Evolutionary conservation across 805 yeast genomes (phyloP).

Genomic region (Priceomyces carsonii): DNA sequence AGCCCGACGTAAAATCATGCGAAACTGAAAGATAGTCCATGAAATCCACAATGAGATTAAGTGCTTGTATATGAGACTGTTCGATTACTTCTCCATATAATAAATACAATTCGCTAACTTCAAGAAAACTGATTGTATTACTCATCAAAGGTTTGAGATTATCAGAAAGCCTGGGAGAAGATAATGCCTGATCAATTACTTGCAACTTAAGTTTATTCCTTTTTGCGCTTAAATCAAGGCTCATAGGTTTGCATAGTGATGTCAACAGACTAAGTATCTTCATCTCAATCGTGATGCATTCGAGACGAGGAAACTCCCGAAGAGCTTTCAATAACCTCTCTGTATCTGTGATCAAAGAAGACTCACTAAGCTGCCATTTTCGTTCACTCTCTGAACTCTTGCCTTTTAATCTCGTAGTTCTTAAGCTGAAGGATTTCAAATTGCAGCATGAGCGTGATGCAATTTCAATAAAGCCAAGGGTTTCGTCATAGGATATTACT

Average conservation of each 20-base stretch:
- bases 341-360: constrained; percentile 1
- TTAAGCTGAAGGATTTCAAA: constrained; percentile 8
- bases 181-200: constrained; percentile 22
- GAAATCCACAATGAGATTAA: constrained; percentile 19
- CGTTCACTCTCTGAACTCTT: background rate
- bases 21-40: constrained; percentile 12
- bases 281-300: constrained; percentile 15
- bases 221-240: background rate
- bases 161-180: constrained; percentile 14
- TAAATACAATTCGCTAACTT: constrained; percentile 16
- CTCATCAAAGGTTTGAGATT: constrained; percentile 12
- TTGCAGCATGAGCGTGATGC: constrained; percentile 6
- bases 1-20: constrained; percentile 2
- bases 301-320: constrained; percentile 6
- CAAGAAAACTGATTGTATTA: constrained; percentile 12
- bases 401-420: constrained; percentile 10
- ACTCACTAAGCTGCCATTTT: constrained; percentile 5
- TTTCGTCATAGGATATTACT: constrained; percentile 12
- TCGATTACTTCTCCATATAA: constrained; percentile 30
- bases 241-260: background rate
- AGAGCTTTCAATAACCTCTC: constrained; percentile 8
- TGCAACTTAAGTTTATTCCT: constrained; percentile 10
- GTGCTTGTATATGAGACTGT: constrained; percentile 24
- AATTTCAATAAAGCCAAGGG: constrained; percentile 8
- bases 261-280: constrained; percentile 10